Evolutionary conservation across 148 eudicot species (phyloP).

Genomic region (Linanthus parryae): DNA sequence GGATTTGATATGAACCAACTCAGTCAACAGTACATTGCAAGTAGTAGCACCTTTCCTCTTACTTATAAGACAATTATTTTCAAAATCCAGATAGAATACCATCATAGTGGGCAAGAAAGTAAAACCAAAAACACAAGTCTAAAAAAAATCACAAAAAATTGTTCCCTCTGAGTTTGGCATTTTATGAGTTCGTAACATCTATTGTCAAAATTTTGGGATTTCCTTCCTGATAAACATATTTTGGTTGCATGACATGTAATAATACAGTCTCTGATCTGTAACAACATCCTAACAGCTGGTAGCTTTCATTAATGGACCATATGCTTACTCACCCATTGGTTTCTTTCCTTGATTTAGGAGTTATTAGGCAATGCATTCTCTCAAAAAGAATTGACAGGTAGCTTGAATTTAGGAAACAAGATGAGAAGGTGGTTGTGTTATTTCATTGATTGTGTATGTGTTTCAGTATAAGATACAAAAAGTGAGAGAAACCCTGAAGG

Average conservation of each 20-base stretch:
- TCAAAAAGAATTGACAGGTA: not conserved
- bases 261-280: not conserved
- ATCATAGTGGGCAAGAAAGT: no score
- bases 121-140: no score
- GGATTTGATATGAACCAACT: not conserved
- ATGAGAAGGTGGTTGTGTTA: not conserved
- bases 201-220: no score
- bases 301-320: not conserved
- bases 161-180: no score
- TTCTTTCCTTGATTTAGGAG: not conserved
- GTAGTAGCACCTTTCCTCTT: not conserved
- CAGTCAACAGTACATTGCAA: not conserved
- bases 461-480: slow-evolving; percentile 7
- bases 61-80: not conserved
- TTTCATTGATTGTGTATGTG: not conserved
- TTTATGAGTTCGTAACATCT: no score
- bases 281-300: not conserved
- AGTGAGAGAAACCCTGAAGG: not conserved
- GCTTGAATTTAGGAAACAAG: not conserved
- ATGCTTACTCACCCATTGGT: not conserved
- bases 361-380: not conserved
- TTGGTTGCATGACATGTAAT: no score
- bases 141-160: no score
- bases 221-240: no score
- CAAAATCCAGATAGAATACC: not conserved